Conservation (phyloP, 345 rosid species). For the Citrus mangshanensis region DNA sequence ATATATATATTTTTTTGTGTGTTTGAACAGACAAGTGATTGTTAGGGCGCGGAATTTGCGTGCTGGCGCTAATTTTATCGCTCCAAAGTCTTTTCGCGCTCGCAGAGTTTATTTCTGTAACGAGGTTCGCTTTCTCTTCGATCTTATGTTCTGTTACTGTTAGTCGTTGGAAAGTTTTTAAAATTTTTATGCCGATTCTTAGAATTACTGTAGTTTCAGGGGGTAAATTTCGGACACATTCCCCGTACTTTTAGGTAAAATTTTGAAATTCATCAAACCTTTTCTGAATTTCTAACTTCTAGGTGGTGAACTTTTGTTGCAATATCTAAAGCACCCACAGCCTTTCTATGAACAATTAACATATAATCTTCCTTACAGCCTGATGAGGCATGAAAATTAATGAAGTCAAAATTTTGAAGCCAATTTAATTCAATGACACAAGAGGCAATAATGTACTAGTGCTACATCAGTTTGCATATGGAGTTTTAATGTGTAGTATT, state of each 20-base stretch:
- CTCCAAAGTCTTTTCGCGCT: slow-evolving; percentile 79
- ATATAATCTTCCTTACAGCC: not conserved
- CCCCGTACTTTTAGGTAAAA: too few relatives aligned
- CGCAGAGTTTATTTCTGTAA: slow-evolving; percentile 79
- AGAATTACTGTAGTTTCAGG: not conserved
- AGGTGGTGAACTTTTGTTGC: not conserved
- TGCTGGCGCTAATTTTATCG: slow-evolving; percentile 82
- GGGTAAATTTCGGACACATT: not conserved
- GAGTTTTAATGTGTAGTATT: not conserved
- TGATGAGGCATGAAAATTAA: not conserved
- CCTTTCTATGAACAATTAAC: not conserved
- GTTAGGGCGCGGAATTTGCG: slow-evolving; percentile 88
- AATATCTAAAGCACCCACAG: not conserved
- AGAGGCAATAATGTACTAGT: not conserved
- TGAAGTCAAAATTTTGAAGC: not conserved
- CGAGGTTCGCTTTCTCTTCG: slow-evolving; percentile 50
- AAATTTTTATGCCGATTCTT: not conserved
- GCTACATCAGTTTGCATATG: not conserved
- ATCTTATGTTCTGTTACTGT: not conserved
- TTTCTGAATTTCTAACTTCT: not conserved
- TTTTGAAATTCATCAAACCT: not conserved
- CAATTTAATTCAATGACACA: not conserved
- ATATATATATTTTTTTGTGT: not conserved
- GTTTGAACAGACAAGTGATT: slow-evolving; percentile 61
- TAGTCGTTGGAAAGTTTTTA: not conserved